A percentile compares a stretch with the other conserved stretches of the same genome.
Evolutionary conservation across 495 filamentous ascomycete genomes (phyloP).

Genomic region (Penicillium crystallinum): DNA sequence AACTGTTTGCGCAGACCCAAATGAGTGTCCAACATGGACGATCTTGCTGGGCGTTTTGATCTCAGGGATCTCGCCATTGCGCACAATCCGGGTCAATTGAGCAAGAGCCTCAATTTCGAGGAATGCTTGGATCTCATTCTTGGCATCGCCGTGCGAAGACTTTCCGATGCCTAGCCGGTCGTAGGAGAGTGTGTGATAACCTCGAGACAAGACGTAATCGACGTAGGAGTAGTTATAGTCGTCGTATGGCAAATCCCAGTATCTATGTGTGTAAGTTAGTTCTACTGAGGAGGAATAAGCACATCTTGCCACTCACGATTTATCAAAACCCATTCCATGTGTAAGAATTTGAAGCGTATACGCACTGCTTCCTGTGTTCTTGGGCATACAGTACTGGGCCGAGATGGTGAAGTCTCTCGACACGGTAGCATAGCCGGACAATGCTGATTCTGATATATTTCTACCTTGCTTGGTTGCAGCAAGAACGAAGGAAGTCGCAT

Average conservation of each 20-base stretch:
- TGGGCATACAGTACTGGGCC: constrained; percentile 30
- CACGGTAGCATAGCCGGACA: constrained; percentile 27
- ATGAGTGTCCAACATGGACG: constrained; percentile 52
- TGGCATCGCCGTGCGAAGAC: constrained; percentile 51
- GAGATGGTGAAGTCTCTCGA: constrained; percentile 31
- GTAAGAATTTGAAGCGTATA: constrained; percentile 50
- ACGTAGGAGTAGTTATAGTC: constrained; percentile 47
- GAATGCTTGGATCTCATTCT: constrained; percentile 47
- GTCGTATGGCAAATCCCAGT: constrained; percentile 55
- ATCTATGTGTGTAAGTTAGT: constrained; percentile 23
- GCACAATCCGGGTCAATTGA: constrained; percentile 43
- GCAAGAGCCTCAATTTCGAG: constrained; percentile 48
- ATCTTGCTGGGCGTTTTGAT: constrained; percentile 40
- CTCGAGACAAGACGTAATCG: constrained; percentile 45
- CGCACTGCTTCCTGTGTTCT: background rate
- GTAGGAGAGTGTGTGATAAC: constrained; percentile 50
- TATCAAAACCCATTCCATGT: constrained; percentile 49
- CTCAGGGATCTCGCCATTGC: constrained; percentile 27
- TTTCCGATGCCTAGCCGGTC: constrained; percentile 56
- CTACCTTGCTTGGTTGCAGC: constrained; percentile 28
- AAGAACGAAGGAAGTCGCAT: constrained; percentile 33
- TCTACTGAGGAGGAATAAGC: background rate
- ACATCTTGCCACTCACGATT: constrained; percentile 6
- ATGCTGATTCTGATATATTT: constrained; percentile 28
- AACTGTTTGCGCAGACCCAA: constrained; percentile 39